A percentile compares a stretch with the other conserved stretches of the same genome.
Evolutionary conservation across 2,329 filamentous ascomycete genomes (phyloP).

Genomic region (Talaromyces sp.): DNA sequence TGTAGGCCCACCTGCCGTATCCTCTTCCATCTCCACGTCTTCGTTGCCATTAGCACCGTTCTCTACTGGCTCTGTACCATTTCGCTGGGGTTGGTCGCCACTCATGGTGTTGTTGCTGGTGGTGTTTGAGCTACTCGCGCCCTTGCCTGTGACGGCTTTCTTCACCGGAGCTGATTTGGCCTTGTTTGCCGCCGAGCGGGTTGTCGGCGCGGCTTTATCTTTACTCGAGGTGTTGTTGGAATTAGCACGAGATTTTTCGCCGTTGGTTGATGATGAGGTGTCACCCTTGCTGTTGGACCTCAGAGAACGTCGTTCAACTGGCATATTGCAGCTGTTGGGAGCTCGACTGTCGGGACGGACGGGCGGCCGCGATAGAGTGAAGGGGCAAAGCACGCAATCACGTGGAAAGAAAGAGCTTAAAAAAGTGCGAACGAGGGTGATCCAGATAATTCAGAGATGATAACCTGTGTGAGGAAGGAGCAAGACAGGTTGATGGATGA

Average conservation of each 20-base stretch:
- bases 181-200: slow-evolving; percentile 43
- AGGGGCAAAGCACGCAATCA: slow-evolving; percentile 9
- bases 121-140: slow-evolving; percentile 27
- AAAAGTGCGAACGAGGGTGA: not conserved
- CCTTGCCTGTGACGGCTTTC: slow-evolving; percentile 36
- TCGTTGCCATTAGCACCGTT: slow-evolving; percentile 64
- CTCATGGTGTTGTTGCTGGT: slow-evolving; percentile 51
- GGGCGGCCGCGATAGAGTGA: slow-evolving; percentile 4
- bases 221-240: slow-evolving; percentile 44
- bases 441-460: not conserved
- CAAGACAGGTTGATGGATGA: slow-evolving; percentile 3
- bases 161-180: slow-evolving; percentile 34
- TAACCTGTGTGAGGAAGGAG: not conserved
- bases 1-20: slow-evolving; percentile 51
- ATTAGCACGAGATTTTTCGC: slow-evolving; percentile 44
- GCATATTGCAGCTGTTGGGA: slow-evolving; percentile 37
- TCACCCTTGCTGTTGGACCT: slow-evolving; percentile 48
- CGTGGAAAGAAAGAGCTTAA: not conserved
- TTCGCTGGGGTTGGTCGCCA: slow-evolving; percentile 65
- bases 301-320: slow-evolving; percentile 45
- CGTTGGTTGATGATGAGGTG: slow-evolving; percentile 46
- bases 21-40: slow-evolving; percentile 69
- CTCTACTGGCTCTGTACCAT: slow-evolving; percentile 66
- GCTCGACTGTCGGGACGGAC: slow-evolving; percentile 23
- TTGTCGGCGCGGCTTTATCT: slow-evolving; percentile 43